A percentile compares a stretch with the other conserved stretches of the same genome.
Conservation (phyloP, 2,329 filamentous ascomycete genomes). For the Passalora sequoiae region DNA sequence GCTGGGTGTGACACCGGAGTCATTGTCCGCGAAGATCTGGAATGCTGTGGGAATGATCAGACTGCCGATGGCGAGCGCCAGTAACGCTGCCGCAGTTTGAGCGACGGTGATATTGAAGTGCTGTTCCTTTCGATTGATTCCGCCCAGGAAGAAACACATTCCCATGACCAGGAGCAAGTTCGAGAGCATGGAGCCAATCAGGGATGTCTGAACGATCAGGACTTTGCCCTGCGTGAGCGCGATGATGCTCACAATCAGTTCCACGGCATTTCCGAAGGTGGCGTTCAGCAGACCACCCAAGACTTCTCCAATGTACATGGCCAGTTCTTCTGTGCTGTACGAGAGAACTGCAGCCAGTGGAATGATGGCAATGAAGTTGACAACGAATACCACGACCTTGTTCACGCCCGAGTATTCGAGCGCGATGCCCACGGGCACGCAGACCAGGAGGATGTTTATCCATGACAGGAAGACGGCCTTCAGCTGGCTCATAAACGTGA, state of each 20-base stretch:
- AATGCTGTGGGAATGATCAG: conserved; percentile 90
- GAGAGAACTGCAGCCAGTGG: conserved; percentile 81
- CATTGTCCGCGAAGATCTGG: conserved; percentile 45
- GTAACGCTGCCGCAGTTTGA: conserved; percentile 76
- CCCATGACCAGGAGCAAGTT: conserved; percentile 85
- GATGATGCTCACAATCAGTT: conserved; percentile 64
- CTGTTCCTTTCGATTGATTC: conserved; percentile 72
- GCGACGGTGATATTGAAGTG: conserved; percentile 90
- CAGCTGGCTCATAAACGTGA: conserved; percentile 48
- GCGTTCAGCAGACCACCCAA: conserved; percentile 86
- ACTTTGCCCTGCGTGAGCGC: conserved; percentile 70
- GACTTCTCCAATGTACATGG: conserved; percentile 70
- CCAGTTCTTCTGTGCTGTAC: conserved; percentile 86
- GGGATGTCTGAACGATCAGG: conserved; percentile 82
- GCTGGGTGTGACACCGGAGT: conserved; percentile 36
- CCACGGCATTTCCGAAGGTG: conserved; percentile 65
- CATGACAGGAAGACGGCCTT: conserved; percentile 75
- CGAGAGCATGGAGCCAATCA: conserved; percentile 86
- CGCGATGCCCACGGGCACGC: conserved; percentile 71
- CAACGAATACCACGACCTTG: conserved; percentile 62
- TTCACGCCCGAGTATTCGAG: conserved; percentile 60
- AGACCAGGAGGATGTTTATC: conserved; percentile 76
- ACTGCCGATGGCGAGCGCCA: conserved; percentile 72
- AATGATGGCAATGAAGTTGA: conserved; percentile 93
- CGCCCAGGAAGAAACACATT: conserved; percentile 88